Conservation (phyloP, 805 yeast genomes). For the Wickerhamomyces bisporus region DNA sequence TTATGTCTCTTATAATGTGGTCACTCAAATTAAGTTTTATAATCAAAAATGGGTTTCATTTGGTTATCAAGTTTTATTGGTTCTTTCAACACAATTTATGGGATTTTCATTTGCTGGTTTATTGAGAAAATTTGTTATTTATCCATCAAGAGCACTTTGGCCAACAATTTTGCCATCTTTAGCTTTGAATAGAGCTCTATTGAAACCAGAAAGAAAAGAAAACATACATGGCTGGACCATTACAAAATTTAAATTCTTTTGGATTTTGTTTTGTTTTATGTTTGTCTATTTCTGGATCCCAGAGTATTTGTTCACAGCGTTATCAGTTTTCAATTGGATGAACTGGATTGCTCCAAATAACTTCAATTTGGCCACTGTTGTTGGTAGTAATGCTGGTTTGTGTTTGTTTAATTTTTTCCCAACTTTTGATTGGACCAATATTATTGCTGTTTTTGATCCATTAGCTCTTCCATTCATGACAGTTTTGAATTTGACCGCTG, state of each 20-base stretch:
- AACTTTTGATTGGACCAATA: conserved; percentile 47
- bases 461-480: conserved; percentile 42
- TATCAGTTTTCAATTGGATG: conserved; percentile 48
- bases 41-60: conserved; percentile 28
- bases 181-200: conserved; percentile 44
- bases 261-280: conserved; percentile 27
- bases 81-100: conserved; percentile 52
- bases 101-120: conserved; percentile 68
- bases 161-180: conserved; percentile 44
- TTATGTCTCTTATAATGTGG: conserved; percentile 35
- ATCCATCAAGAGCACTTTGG: conserved; percentile 50
- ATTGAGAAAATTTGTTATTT: conserved; percentile 51
- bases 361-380: conserved; percentile 41
- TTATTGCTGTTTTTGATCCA: conserved; percentile 34
- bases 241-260: conserved; percentile 30
- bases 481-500: conserved; percentile 26
- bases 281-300: conserved; percentile 44
- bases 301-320: conserved; percentile 35
- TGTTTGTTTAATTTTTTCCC: conserved; percentile 48
- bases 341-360: conserved; percentile 53
- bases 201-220: conserved; percentile 31
- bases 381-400: conserved; percentile 42
- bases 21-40: conserved; percentile 28
- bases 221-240: conserved; percentile 30
- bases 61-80: conserved; percentile 49